These are phyloP conservation scores for Nothophytophthora sp. DNA, from an alignment of 352 stramenopile species.

Conservation along the genomic window DNA sequence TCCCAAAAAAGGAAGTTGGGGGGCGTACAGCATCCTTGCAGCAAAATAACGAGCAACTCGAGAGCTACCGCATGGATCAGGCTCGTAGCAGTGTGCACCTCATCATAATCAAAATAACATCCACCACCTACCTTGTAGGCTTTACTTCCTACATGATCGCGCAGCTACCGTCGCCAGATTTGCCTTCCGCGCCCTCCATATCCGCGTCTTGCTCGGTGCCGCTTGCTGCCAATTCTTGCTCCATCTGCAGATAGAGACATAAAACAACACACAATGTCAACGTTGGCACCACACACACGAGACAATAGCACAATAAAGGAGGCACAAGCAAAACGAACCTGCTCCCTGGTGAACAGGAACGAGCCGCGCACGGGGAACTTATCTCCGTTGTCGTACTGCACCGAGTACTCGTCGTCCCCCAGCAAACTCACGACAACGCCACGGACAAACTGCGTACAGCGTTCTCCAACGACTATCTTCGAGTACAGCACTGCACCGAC, in stretches of 20 bases:
- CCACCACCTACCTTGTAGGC: too few species aligned
- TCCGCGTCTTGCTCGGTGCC: conserved; percentile 19
- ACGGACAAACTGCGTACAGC: conserved; percentile 43
- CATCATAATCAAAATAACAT: too few species aligned
- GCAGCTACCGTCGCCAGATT: conserved; percentile 13
- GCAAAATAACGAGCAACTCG: too few species aligned
- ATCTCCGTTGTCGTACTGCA: conserved; percentile 65
- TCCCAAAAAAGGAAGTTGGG: too few species aligned
- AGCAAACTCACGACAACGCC: conserved; percentile 43
- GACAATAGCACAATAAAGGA: too few species aligned
- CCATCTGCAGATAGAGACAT: conserved; percentile 30
- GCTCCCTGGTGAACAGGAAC: conserved; percentile 49
- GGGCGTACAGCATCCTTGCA: too few species aligned
- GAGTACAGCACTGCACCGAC: conserved; percentile 40
- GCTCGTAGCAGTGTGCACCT: too few species aligned
- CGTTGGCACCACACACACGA: too few species aligned
- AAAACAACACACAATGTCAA: conserved; percentile 17
- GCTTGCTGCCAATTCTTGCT: conserved; percentile 27
- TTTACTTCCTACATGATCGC: conserved; percentile 35
- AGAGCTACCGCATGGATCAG: too few species aligned
- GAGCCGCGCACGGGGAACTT: conserved; percentile 39
- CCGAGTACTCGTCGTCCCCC: conserved; percentile 38
- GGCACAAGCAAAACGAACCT: conserved; percentile 28
- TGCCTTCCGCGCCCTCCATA: conserved; percentile 20
- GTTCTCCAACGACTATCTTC: conserved; percentile 39